phyloP scores from a whole-genome alignment of 2,329 filamentous ascomycete genomes.

The Sporothrix brasiliensis region DNA sequence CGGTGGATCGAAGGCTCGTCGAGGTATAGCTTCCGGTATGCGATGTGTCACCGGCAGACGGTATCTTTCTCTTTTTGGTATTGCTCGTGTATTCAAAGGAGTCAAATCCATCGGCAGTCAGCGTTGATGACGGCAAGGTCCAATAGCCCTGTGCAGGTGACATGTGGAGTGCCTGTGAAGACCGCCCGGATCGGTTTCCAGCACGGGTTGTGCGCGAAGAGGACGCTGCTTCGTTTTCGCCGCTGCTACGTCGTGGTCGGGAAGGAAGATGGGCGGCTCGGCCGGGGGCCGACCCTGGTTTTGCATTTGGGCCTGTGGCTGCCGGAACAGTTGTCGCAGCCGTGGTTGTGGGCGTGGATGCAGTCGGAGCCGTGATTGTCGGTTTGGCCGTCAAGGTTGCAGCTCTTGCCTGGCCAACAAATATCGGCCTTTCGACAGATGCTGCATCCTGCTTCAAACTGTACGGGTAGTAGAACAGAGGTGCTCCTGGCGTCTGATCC shows the following conservation, averaged over 20 bases:
- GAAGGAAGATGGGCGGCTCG: constrained; percentile 6
- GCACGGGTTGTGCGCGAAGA: constrained; percentile 30
- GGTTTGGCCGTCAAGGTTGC: not conserved
- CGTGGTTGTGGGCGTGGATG: not conserved
- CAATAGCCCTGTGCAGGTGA: constrained; percentile 47
- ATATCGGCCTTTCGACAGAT: constrained; percentile 49
- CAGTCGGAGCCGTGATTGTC: not conserved
- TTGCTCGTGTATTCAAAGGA: constrained; percentile 98
- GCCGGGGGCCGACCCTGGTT: not conserved
- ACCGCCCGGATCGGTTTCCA: constrained; percentile 26
- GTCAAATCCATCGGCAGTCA: constrained; percentile 85
- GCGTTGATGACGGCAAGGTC: constrained; percentile 64
- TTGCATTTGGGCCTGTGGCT: not conserved
- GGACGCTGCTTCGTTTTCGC: constrained; percentile 58
- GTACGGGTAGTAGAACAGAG: constrained; percentile 76
- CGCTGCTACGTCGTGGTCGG: constrained; percentile 49
- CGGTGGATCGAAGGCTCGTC: constrained; percentile 42
- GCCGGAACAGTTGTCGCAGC: not conserved
- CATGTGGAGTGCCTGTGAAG: constrained; percentile 20
- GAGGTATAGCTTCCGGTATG: constrained; percentile 49
- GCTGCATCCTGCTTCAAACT: constrained; percentile 53
- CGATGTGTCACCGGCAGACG: constrained; percentile 74
- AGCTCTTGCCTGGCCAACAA: not conserved
- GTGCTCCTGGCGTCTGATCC: constrained; percentile 68
- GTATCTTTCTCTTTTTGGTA: constrained; percentile 99